These are phyloP conservation scores for Cardiospermum halicacabum DNA, from an alignment of 345 rosid species.

Conservation along the genomic window DNA sequence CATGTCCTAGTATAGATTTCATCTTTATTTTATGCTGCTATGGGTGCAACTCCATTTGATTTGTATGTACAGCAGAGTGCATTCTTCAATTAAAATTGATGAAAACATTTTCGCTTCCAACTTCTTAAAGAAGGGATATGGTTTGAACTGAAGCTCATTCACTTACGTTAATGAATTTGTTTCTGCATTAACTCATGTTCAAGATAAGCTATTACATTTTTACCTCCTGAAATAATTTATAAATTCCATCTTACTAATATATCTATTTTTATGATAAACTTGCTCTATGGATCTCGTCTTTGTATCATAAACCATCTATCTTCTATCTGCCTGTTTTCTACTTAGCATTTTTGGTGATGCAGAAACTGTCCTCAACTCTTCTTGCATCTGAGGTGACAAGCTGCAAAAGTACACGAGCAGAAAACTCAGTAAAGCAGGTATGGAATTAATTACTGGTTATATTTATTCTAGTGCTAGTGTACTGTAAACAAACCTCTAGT, in stretches of 20 bases:
- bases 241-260: too few species aligned
- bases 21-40: not conserved
- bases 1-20: not conserved
- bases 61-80: too few species aligned
- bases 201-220: not conserved
- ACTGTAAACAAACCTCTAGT: constrained; percentile 38
- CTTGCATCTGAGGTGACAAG: constrained; percentile 37
- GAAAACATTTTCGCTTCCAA: too few species aligned
- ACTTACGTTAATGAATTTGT: not conserved
- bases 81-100: too few species aligned
- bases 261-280: too few species aligned
- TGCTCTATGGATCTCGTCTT: not conserved
- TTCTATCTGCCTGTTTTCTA: constrained; percentile 19
- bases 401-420: constrained; percentile 27
- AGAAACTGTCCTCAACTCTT: constrained; percentile 42
- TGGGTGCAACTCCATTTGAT: not conserved
- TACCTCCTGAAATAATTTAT: too few species aligned
- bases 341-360: constrained; percentile 26
- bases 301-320: not conserved
- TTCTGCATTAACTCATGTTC: not conserved
- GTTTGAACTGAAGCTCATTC: not conserved
- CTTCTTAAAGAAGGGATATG: too few species aligned
- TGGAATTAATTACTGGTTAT: too few species aligned
- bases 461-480: not conserved
- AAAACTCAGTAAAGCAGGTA: not conserved